Conservation (phyloP, 2,329 filamentous ascomycete species). For the Epichloe uncinata region DNA sequence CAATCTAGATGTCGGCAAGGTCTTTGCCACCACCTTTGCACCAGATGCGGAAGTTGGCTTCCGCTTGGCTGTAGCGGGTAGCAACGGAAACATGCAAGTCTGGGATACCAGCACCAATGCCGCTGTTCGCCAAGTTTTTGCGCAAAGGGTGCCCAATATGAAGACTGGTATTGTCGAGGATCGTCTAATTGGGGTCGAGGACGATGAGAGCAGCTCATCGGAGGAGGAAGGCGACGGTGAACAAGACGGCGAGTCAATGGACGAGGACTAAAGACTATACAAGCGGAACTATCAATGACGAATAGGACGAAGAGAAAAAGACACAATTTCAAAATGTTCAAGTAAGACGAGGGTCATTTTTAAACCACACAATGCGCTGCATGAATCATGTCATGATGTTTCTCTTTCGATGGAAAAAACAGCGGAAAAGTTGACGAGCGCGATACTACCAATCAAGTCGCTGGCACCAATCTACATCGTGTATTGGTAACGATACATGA, state of each 20-base stretch:
- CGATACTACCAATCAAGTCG: no score
- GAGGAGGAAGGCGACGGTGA: constrained; percentile 41
- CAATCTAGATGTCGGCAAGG: constrained; percentile 85
- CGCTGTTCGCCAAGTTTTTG: constrained; percentile 74
- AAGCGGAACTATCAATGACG: neutral
- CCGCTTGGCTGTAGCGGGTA: constrained; percentile 83
- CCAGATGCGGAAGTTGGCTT: constrained; percentile 87
- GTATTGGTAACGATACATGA: no score
- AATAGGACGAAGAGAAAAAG: neutral
- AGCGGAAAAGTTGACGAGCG: no score
- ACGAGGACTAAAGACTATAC: constrained; percentile 10
- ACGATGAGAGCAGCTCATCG: constrained; percentile 53
- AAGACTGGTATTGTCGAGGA: constrained; percentile 49
- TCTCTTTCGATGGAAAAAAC: neutral
- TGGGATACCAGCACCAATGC: constrained; percentile 96
- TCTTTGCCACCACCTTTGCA: constrained; percentile 83
- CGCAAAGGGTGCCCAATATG: constrained; percentile 51
- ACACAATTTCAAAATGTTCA: neutral
- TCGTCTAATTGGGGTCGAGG: constrained; percentile 59
- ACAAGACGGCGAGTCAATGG: constrained; percentile 13
- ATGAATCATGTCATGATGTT: neutral
- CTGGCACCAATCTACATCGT: no score
- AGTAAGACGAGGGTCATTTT: neutral
- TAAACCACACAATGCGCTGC: neutral
- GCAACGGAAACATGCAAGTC: constrained; percentile 81